Evolutionary conservation across 2,329 filamentous ascomycete species (phyloP).

Genomic region (Colletotrichum tofieldiae): DNA sequence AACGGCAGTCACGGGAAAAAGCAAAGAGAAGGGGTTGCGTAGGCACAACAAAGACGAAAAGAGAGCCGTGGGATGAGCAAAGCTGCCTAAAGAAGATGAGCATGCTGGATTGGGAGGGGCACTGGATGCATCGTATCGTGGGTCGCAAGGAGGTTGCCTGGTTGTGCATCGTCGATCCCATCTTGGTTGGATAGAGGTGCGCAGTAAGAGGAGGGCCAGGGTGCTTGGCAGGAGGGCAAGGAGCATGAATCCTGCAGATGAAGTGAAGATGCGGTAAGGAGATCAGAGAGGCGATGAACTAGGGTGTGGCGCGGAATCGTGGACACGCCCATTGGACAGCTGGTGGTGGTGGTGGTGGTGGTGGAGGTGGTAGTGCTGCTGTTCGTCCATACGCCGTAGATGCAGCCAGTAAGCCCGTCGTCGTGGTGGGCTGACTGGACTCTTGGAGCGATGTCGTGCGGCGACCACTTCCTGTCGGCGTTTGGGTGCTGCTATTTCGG

Average conservation of each 20-base stretch:
- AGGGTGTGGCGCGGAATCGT: conserved; percentile 17
- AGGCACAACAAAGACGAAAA: conserved; percentile 16
- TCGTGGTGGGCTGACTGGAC: not conserved
- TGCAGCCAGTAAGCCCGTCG: not conserved
- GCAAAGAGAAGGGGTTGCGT: not conserved
- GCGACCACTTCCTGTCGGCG: not conserved
- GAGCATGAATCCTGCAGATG: conserved; percentile 38
- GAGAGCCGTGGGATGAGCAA: conserved; percentile 12
- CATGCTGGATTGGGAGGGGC: conserved; percentile 24
- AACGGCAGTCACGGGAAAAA: not conserved
- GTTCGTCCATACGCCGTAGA: not conserved
- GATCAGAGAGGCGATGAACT: conserved; percentile 36
- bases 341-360: not conserved
- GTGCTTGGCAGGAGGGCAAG: conserved; percentile 32
- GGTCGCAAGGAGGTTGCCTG: conserved; percentile 11
- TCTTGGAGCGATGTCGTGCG: not conserved
- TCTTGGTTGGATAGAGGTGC: conserved; percentile 29
- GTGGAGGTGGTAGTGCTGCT: not conserved
- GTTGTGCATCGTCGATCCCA: conserved; percentile 39
- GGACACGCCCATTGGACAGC: not conserved
- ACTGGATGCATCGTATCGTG: conserved; percentile 3
- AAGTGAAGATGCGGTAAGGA: conserved; percentile 41
- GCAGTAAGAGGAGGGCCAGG: conserved; percentile 15
- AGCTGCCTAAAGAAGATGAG: conserved; percentile 19
- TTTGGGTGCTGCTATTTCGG: conserved; percentile 2